Conservation (phyloP, 2,329 filamentous ascomycete species). For the Cladosporium austrohemisphaericum region DNA sequence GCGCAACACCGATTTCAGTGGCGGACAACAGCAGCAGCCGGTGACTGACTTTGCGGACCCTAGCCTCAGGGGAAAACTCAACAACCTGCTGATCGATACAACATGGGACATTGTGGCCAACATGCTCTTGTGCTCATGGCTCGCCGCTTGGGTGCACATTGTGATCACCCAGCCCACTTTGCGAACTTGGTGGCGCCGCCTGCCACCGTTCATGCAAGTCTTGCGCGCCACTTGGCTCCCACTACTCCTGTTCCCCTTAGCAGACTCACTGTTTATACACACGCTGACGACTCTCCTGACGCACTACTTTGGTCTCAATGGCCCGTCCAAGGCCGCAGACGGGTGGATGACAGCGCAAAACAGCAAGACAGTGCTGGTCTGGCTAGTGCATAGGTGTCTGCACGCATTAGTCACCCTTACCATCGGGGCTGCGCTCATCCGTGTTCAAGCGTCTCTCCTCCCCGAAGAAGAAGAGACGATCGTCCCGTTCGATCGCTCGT, state of each 20-base stretch:
- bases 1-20: no score
- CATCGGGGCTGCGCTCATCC: background rate
- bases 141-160: slow-evolving; percentile 10
- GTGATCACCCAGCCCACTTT: slow-evolving; percentile 14
- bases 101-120: background rate
- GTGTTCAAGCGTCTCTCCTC: slow-evolving; percentile 15
- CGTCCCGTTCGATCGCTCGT: slow-evolving; percentile 17
- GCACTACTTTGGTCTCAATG: background rate
- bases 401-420: background rate
- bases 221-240: slow-evolving; percentile 7
- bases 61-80: background rate
- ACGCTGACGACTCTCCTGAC: background rate
- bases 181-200: slow-evolving; percentile 18
- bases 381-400: background rate
- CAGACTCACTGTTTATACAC: background rate
- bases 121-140: background rate
- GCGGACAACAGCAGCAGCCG: background rate
- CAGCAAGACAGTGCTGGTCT: background rate
- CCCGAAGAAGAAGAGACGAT: slow-evolving; percentile 16
- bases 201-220: slow-evolving; percentile 13
- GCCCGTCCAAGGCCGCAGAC: background rate
- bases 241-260: background rate
- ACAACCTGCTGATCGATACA: background rate
- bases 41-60: background rate
- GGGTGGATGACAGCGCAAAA: background rate